phyloP scores from a whole-genome alignment of 225 moss, liverwort and hornwort genomes.

The Physcomitrium patens region DNA sequence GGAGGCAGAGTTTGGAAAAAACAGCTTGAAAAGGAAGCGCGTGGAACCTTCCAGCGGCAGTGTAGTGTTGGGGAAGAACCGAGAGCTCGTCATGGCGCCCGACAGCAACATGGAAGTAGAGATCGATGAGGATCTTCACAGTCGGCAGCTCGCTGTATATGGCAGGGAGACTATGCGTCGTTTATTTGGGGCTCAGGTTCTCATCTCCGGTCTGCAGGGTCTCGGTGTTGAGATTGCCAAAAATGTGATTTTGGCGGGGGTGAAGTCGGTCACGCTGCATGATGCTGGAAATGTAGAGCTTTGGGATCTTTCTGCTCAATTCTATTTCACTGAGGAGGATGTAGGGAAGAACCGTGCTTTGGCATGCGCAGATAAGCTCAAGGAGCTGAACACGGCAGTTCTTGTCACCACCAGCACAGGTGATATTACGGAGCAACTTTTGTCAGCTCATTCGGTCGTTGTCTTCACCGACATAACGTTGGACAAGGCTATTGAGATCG shows the following conservation, averaged over 20 bases:
- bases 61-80: constrained; percentile 65
- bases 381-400: constrained; percentile 86
- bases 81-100: constrained; percentile 74
- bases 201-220: constrained; percentile 81
- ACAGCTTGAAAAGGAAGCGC: constrained; percentile 63
- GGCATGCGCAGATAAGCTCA: constrained; percentile 81
- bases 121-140: constrained; percentile 98
- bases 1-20: constrained; percentile 84
- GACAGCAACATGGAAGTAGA: constrained; percentile 77
- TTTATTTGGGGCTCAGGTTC: constrained; percentile 86
- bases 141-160: constrained; percentile 98
- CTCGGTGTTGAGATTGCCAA: constrained; percentile 94
- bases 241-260: constrained; percentile 90
- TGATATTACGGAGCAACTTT: constrained; percentile 68
- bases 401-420: constrained; percentile 52
- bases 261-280: constrained; percentile 89
- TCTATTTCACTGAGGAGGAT: constrained; percentile 75
- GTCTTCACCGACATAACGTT: constrained; percentile 72
- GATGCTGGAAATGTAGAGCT: constrained; percentile 75
- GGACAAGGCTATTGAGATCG: constrained; percentile 69
- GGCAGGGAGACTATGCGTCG: constrained; percentile 99
- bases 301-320: constrained; percentile 86
- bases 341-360: constrained; percentile 83
- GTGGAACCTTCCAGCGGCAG: constrained; percentile 53
- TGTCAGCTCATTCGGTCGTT: constrained; percentile 65